Conservation (phyloP, 371 early-diverging fungal species). For the Smittium culicis region DNA sequence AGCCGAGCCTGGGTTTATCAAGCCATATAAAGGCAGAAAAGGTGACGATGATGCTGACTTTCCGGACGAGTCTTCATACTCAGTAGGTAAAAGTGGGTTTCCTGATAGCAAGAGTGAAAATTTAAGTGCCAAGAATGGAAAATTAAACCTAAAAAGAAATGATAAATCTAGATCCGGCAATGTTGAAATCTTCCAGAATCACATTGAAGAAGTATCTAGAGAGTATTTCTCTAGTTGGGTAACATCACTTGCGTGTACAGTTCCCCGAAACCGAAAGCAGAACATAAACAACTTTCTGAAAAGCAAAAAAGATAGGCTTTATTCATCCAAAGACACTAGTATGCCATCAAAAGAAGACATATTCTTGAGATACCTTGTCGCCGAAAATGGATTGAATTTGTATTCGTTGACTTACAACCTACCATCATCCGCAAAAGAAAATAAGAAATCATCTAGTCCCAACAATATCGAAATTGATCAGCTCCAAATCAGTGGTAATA, state of each 20-base stretch:
- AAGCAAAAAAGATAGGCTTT: background rate
- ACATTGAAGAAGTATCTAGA: slow-evolving; percentile 36
- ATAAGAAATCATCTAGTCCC: background rate
- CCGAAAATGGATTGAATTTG: slow-evolving; percentile 9
- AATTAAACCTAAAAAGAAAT: background rate
- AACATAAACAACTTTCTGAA: background rate
- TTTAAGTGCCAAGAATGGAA: too few relatives aligned
- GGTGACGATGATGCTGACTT: slow-evolving; percentile 20
- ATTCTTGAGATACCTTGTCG: background rate
- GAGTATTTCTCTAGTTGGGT: slow-evolving; percentile 54
- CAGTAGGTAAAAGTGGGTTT: too few relatives aligned
- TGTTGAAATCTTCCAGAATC: background rate
- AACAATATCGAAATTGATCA: background rate
- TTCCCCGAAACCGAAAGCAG: background rate
- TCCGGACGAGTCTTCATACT: background rate
- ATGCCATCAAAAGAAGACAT: background rate
- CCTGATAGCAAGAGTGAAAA: too few relatives aligned
- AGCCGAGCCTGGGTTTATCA: slow-evolving; percentile 14
- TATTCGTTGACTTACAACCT: slow-evolving; percentile 6
- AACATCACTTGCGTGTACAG: slow-evolving; percentile 39
- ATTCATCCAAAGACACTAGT: background rate
- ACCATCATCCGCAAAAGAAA: background rate
- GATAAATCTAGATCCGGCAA: background rate
- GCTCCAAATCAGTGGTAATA: background rate
- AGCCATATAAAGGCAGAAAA: background rate